Evolutionary conservation across 2,329 filamentous ascomycete species (phyloP).

Genomic region (Talaromyces islandicus): DNA sequence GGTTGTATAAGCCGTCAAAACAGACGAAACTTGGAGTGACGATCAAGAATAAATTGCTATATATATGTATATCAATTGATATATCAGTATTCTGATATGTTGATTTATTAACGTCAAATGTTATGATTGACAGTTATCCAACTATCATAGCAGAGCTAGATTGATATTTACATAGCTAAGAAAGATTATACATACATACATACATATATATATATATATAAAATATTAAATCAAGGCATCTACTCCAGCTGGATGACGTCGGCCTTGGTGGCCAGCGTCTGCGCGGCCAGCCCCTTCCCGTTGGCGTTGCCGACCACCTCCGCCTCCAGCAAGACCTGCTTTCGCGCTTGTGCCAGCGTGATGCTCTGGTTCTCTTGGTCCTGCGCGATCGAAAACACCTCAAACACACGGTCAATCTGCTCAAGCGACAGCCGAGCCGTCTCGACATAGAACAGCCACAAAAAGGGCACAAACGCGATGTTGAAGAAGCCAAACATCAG

Average conservation of each 20-base stretch:
- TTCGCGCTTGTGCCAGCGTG: not conserved
- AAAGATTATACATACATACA: not conserved
- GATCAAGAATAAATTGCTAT: too few relatives aligned
- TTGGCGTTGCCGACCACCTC: slow-evolving; percentile 1
- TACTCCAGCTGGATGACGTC: not conserved
- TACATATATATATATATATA: too few relatives aligned
- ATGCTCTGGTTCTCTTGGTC: not conserved
- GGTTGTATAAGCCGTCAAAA: too few relatives aligned
- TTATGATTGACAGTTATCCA: too few relatives aligned
- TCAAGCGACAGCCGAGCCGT: slow-evolving; percentile 31
- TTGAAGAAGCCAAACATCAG: slow-evolving; percentile 37
- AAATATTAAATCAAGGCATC: not conserved
- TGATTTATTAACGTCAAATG: too few relatives aligned
- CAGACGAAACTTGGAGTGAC: too few relatives aligned
- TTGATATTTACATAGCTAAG: not conserved
- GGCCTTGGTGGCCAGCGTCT: not conserved
- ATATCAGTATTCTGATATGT: too few relatives aligned
- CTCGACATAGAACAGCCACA: slow-evolving; percentile 23
- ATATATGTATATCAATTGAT: too few relatives aligned
- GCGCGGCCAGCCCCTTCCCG: not conserved
- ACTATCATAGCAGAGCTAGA: too few relatives aligned
- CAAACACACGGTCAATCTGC: slow-evolving; percentile 34
- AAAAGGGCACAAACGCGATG: slow-evolving; percentile 19
- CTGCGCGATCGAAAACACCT: slow-evolving; percentile 8
- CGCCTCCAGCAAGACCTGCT: not conserved